Conservation (phyloP, 1,139 yeast genomes). For the Kodamaea alishanica region DNA sequence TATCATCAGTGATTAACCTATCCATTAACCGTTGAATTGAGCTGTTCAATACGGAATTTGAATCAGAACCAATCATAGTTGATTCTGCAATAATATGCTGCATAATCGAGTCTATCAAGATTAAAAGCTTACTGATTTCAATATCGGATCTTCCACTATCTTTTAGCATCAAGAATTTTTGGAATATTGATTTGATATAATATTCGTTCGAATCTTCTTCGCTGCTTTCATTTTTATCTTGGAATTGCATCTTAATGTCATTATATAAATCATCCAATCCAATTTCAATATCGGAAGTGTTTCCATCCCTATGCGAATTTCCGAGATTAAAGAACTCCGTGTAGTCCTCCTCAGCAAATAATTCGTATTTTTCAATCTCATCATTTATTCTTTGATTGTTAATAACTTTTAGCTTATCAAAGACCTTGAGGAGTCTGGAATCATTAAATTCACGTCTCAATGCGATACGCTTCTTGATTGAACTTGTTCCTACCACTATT, state of each 20-base stretch:
- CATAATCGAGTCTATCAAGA: slow-evolving; percentile 30
- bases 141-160: slow-evolving; percentile 20
- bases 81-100: slow-evolving; percentile 30
- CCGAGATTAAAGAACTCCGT: slow-evolving; percentile 16
- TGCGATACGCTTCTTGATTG: slow-evolving; percentile 27
- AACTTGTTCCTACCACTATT: slow-evolving; percentile 35
- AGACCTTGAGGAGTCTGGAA: slow-evolving; percentile 36
- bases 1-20: slow-evolving; percentile 31
- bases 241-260: slow-evolving; percentile 16
- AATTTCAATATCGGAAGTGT: slow-evolving; percentile 12
- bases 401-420: slow-evolving; percentile 35
- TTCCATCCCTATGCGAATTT: slow-evolving; percentile 8
- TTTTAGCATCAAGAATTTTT: slow-evolving; percentile 24
- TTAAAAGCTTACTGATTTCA: slow-evolving; percentile 23
- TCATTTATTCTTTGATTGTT: slow-evolving; percentile 41
- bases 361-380: slow-evolving; percentile 43
- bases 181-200: slow-evolving; percentile 21
- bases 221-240: slow-evolving; percentile 8
- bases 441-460: slow-evolving; percentile 42
- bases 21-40: slow-evolving; percentile 37
- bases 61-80: slow-evolving; percentile 20
- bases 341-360: slow-evolving; percentile 40
- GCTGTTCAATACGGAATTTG: slow-evolving; percentile 26
- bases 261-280: slow-evolving; percentile 21
- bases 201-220: slow-evolving; percentile 12